Evolutionary conservation across 148 eudicot genomes (phyloP), one percentile per base, ranked within the genome.

Genomic region (Silene uniflora): DNA sequence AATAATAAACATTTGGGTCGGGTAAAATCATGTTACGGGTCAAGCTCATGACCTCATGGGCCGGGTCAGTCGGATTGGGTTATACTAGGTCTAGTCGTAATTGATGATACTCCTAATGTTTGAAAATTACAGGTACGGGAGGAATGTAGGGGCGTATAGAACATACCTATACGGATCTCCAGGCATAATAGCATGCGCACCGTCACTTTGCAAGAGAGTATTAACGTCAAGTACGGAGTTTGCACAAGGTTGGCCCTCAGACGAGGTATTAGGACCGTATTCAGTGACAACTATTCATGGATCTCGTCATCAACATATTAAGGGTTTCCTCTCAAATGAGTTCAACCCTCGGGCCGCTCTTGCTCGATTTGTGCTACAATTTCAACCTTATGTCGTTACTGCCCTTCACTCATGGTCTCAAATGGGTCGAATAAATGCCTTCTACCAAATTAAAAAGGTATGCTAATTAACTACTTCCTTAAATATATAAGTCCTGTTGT

Each of bases 141-240:
- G 82, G 27, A 83, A 77, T 44, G 59, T 76, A 22, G 89, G 89
- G 19, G 58, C 83, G 13, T 89, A 83, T 66, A 80, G 74, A 56
- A 86, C 83, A 0, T 77, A 86, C 75, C 77, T 89, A 3, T 89
- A 83, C 58, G 86, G 85, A 66, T 73, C 79, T 23, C 89, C 92
- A 39, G 66, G 78, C 23, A 77, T 88, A 35, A 81, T 88, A 71
- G 85, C 84, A 14, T 83, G 81, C 64, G 79, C 88, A 0, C 87
- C 88, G 6, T 61, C 80, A 4, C 72, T 78, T 6, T 81, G 67
- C 84, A 88, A 83, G 29, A 78, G 81, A n/a, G 78, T 86, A 32
- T 23, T 88, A 19, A 87, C 85, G 60, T 49, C 77, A 39, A 72
- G 60, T 13, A 42, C 27, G 7, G 72, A 69, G 16, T 86, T 89